Evolutionary conservation across 768 basidiomycete genomes (phyloP).

Genomic region (Tulasnella sp.): DNA sequence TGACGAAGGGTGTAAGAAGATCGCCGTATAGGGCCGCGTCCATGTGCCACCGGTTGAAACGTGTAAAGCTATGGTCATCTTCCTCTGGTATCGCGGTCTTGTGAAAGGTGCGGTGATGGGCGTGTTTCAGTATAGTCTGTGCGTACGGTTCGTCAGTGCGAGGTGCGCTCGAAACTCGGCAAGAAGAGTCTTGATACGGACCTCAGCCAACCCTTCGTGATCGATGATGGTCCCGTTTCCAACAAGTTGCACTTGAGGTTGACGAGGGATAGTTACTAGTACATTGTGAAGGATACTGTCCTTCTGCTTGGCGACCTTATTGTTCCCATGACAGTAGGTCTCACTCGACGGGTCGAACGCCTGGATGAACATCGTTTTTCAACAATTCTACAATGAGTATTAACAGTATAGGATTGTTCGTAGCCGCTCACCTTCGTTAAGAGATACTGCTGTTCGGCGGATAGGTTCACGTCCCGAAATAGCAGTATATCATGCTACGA

Average conservation of each 20-base stretch:
- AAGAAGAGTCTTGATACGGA: constrained; percentile 17
- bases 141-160: neutral
- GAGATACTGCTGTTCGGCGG: constrained; percentile 75
- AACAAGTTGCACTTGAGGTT: constrained; percentile 85
- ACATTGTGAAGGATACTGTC: constrained; percentile 82
- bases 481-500: constrained; percentile 65
- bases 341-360: constrained; percentile 59
- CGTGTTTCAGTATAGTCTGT: constrained; percentile 70
- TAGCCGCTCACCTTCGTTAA: constrained; percentile 71
- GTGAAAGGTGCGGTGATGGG: constrained; percentile 78
- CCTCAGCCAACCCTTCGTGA: constrained; percentile 66
- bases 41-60: constrained; percentile 89
- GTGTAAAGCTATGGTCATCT: constrained; percentile 61
- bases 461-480: constrained; percentile 56
- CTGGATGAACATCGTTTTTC: constrained; percentile 29
- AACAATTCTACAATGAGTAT: neutral
- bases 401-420: neutral
- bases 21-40: constrained; percentile 79
- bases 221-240: constrained; percentile 73
- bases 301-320: constrained; percentile 61
- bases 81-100: constrained; percentile 61
- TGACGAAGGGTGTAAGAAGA: constrained; percentile 67
- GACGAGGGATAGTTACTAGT: constrained; percentile 79
- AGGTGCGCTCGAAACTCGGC: neutral
- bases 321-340: constrained; percentile 79